phyloP scores from a whole-genome alignment of 305 asterid species.

The Fraxinus sp. region DNA sequence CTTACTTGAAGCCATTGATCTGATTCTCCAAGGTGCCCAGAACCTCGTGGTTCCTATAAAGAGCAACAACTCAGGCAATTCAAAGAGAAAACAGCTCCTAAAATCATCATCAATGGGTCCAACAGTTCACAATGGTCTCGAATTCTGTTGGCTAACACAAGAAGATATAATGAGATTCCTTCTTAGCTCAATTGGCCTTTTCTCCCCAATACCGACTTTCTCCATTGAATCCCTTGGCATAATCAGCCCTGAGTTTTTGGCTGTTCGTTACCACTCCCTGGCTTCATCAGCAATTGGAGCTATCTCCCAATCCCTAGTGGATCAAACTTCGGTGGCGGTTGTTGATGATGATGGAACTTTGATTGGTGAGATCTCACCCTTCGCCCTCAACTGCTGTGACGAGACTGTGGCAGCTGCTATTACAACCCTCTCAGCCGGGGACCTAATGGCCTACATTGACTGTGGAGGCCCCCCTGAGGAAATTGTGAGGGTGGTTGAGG shows the following conservation, averaged over 20 bases:
- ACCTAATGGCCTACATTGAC: slow-evolving; percentile 77
- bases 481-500: slow-evolving; percentile 48
- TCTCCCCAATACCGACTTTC: slow-evolving; percentile 70
- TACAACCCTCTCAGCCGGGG: slow-evolving; percentile 71
- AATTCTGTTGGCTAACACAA: slow-evolving; percentile 84
- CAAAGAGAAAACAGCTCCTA: slow-evolving; percentile 53
- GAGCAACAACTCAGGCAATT: slow-evolving; percentile 26
- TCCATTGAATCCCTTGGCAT: slow-evolving; percentile 65
- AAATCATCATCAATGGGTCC: slow-evolving; percentile 39
- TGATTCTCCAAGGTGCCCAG: slow-evolving; percentile 76
- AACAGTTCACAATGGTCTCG: slow-evolving; percentile 55
- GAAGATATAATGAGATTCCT: slow-evolving; percentile 78
- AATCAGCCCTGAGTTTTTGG: slow-evolving; percentile 41
- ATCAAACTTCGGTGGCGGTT: slow-evolving; percentile 77
- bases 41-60: slow-evolving; percentile 77
- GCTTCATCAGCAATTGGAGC: slow-evolving; percentile 49
- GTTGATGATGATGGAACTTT: slow-evolving; percentile 46
- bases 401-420: slow-evolving; percentile 73
- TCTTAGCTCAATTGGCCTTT: slow-evolving; percentile 69
- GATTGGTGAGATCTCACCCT: slow-evolving; percentile 78
- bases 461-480: slow-evolving; percentile 89
- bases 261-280: slow-evolving; percentile 50
- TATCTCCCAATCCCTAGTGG: slow-evolving; percentile 39
- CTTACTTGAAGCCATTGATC: slow-evolving; percentile 75
- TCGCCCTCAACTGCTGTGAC: slow-evolving; percentile 58